phyloP scores from a whole-genome alignment of 805 yeast genomes.

The Barnettozyma sucrosica region DNA sequence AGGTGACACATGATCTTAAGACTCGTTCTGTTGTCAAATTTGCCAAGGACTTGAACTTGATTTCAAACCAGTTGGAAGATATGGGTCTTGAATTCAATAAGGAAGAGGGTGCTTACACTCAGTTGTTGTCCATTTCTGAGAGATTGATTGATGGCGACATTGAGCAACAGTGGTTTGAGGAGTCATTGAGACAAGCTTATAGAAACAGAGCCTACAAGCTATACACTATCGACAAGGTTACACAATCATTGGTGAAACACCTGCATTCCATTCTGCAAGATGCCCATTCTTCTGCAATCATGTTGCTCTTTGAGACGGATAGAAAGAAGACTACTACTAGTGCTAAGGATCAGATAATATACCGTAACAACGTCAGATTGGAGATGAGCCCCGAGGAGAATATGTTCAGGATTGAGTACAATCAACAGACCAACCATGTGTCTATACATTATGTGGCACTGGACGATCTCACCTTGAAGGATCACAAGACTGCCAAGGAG shows the following conservation, averaged over 20 bases:
- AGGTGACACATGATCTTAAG: constrained; percentile 68
- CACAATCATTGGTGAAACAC: constrained; percentile 79
- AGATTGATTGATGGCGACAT: constrained; percentile 81
- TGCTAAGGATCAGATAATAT: constrained; percentile 82
- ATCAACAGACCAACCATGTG: constrained; percentile 45
- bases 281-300: constrained; percentile 69
- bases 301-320: constrained; percentile 78
- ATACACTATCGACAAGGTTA: constrained; percentile 89
- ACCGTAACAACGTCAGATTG: constrained; percentile 81
- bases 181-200: constrained; percentile 89
- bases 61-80: constrained; percentile 75
- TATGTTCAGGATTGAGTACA: constrained; percentile 81
- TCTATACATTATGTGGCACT: constrained; percentile 78
- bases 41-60: constrained; percentile 79
- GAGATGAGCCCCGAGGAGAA: constrained; percentile 83
- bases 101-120: constrained; percentile 59
- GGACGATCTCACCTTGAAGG: constrained; percentile 82
- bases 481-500: constrained; percentile 63
- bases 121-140: constrained; percentile 69
- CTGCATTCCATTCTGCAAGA: constrained; percentile 81
- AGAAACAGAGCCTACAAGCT: constrained; percentile 88
- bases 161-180: constrained; percentile 94
- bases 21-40: constrained; percentile 61
- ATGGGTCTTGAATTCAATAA: constrained; percentile 71
- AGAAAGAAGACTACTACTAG: constrained; percentile 58